Evolutionary conservation across 2,329 filamentous ascomycete species (phyloP).

Genomic region (Rhinocladiella similis): DNA sequence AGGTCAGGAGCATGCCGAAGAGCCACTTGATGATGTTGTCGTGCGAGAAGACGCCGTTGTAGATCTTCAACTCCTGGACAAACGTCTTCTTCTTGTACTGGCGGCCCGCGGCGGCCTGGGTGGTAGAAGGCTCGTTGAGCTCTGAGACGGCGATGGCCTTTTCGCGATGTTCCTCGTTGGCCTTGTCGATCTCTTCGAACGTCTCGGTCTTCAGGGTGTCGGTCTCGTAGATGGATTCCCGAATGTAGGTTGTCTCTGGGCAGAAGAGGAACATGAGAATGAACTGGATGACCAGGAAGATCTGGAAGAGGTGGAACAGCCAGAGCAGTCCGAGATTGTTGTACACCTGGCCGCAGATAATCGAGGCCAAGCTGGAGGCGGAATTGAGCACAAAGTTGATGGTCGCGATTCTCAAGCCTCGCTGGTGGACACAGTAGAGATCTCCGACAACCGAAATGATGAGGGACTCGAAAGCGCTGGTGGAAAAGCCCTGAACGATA

Average conservation of each 20-base stretch:
- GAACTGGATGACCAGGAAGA: slow-evolving; percentile 32
- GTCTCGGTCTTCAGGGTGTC: slow-evolving; percentile 22
- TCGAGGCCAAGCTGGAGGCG: slow-evolving; percentile 37
- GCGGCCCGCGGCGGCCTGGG: neutral
- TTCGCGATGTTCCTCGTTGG: slow-evolving; percentile 14
- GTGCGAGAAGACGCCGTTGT: slow-evolving; percentile 22
- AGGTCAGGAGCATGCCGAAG: slow-evolving; percentile 33
- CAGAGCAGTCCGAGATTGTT: slow-evolving; percentile 28
- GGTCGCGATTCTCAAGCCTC: slow-evolving; percentile 24
- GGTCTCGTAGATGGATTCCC: slow-evolving; percentile 30
- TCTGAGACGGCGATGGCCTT: slow-evolving; percentile 3
- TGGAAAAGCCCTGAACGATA: slow-evolving; percentile 37
- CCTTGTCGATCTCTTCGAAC: slow-evolving; percentile 20
- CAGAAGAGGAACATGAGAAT: slow-evolving; percentile 32
- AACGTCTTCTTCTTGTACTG: slow-evolving; percentile 20
- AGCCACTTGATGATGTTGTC: slow-evolving; percentile 30
- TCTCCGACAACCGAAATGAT: slow-evolving; percentile 49
- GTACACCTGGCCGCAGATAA: slow-evolving; percentile 32
- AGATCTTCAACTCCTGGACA: slow-evolving; percentile 24
- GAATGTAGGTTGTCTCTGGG: slow-evolving; percentile 32
- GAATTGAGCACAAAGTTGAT: slow-evolving; percentile 30
- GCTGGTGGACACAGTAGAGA: slow-evolving; percentile 36
- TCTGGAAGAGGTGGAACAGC: slow-evolving; percentile 31
- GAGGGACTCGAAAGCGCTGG: slow-evolving; percentile 50
- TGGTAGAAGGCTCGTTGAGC: neutral